Evolutionary conservation across 176 grass and related monocot genomes (phyloP).

Genomic region (Bonia amplexicaulis): DNA sequence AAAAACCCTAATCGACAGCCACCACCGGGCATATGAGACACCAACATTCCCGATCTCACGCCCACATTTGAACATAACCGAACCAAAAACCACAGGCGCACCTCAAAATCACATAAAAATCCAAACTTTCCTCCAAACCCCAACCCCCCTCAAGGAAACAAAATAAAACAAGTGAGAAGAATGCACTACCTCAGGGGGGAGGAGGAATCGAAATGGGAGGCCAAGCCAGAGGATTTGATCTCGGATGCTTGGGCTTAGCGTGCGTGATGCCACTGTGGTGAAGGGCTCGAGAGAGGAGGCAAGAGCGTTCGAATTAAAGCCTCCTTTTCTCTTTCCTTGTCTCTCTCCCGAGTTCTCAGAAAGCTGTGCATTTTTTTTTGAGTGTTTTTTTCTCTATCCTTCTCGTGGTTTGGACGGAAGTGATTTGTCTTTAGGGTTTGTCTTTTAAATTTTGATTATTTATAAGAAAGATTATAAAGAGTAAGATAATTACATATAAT

Average conservation of each 20-base stretch:
- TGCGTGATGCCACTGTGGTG: conserved; percentile 14
- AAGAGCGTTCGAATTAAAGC: conserved; percentile 92
- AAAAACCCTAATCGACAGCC: background rate
- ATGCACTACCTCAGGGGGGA: conserved; percentile 24
- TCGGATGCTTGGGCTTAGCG: conserved; percentile 5
- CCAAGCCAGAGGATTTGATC: conserved; percentile 28
- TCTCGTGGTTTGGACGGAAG: conserved; percentile 38
- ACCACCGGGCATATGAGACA: background rate
- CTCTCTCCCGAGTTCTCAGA: conserved; percentile 6
- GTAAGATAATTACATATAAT: too few relatives aligned
- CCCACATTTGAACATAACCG: background rate
- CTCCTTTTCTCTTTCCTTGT: background rate
- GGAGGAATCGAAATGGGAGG: background rate
- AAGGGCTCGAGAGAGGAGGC: conserved; percentile 42
- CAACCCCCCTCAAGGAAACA: background rate
- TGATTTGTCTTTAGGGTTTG: too few relatives aligned
- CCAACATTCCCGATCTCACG: background rate
- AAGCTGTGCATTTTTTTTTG: background rate
- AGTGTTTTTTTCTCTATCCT: background rate
- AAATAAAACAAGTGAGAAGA: background rate
- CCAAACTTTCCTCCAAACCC: background rate
- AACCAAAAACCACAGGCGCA: background rate
- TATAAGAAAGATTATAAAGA: too few relatives aligned
- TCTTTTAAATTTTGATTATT: too few relatives aligned
- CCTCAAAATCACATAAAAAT: background rate